A percentile compares a stretch with the other conserved stretches of the same genome.
Evolutionary conservation across 2,329 filamentous ascomycete genomes (phyloP).

Genomic region (Aureobasidium pullulans): DNA sequence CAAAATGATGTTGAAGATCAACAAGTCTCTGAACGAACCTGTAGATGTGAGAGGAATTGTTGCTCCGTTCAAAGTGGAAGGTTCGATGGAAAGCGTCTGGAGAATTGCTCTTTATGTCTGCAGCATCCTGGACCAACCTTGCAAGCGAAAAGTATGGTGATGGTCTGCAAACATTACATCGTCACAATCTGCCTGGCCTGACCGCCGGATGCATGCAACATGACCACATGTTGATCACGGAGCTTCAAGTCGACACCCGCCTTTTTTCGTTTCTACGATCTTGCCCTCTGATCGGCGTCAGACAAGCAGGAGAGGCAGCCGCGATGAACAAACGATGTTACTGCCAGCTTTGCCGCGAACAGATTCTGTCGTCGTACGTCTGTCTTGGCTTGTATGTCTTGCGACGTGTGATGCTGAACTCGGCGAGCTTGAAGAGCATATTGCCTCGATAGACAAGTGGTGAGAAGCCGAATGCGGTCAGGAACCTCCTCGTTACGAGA

Average conservation of each 20-base stretch:
- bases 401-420: neutral
- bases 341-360: neutral
- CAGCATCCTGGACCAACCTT: too few relatives aligned
- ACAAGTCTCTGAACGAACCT: too few relatives aligned
- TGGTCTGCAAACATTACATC: neutral
- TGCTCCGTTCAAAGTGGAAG: too few relatives aligned
- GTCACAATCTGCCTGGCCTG: neutral
- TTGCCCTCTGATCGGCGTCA: neutral
- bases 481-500: neutral
- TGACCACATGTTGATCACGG: neutral
- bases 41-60: too few relatives aligned
- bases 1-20: too few relatives aligned
- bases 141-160: too few relatives aligned
- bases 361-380: neutral
- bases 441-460: neutral
- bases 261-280: neutral
- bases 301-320: neutral
- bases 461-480: neutral
- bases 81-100: too few relatives aligned
- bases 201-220: neutral
- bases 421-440: neutral
- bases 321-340: neutral
- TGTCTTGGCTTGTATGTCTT: neutral
- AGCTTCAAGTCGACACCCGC: neutral
- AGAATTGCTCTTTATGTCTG: too few relatives aligned